These are phyloP conservation scores for Dioscorea alata DNA, from an alignment of 106 monocot genomes.

Conservation along the genomic window DNA sequence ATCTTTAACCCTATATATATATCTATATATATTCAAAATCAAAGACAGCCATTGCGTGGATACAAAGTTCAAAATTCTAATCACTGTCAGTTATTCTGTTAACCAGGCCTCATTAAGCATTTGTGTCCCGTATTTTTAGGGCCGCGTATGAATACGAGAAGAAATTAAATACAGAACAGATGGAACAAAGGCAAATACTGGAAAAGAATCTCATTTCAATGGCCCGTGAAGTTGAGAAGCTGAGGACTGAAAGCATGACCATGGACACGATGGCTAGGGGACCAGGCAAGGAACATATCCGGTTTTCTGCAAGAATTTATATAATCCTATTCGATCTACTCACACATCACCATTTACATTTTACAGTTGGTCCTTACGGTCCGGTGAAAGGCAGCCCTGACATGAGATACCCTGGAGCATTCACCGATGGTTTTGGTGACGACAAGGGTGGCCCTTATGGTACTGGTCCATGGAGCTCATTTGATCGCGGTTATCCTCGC, in stretches of 20 bases:
- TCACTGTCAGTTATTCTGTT: too few species aligned
- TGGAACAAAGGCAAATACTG: conserved; percentile 53
- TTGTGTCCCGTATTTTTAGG: conserved; percentile 12
- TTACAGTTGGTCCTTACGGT: conserved; percentile 23
- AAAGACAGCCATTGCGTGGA: too few species aligned
- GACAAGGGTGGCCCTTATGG: conserved; percentile 24
- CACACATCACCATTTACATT: neutral
- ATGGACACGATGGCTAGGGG: conserved; percentile 17
- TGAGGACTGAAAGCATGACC: conserved; percentile 30
- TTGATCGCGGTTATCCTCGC: conserved; percentile 31
- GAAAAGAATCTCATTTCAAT: conserved; percentile 65
- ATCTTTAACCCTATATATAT: neutral
- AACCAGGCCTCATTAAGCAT: too few species aligned
- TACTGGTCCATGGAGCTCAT: conserved; percentile 29
- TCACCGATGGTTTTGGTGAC: conserved; percentile 20
- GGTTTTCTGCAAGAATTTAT: neutral
- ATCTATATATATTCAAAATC: too few species aligned
- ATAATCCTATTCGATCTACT: neutral
- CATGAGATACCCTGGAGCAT: conserved; percentile 12
- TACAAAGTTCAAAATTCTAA: too few species aligned
- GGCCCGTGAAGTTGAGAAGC: conserved; percentile 65
- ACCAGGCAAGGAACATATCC: conserved; percentile 27
- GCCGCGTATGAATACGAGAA: conserved; percentile 42
- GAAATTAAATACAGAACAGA: conserved; percentile 40
- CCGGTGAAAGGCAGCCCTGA: neutral